Evolutionary conservation across 768 basidiomycete species (phyloP).

Genomic region (Kwoniella newhampshirensis): DNA sequence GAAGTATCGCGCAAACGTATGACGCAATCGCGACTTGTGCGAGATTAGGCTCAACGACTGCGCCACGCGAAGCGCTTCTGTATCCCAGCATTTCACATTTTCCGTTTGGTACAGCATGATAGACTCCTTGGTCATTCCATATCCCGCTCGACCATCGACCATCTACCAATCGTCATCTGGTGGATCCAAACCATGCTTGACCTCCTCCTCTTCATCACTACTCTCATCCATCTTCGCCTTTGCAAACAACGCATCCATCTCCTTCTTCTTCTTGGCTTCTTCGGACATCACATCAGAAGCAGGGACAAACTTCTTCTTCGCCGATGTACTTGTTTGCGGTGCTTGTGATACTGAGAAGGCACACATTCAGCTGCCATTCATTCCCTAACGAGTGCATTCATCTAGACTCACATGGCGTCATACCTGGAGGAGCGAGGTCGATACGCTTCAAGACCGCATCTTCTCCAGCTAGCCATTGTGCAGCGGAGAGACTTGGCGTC

Average conservation of each 20-base stretch:
- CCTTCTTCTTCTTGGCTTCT: slow-evolving; percentile 46
- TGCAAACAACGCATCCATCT: slow-evolving; percentile 52
- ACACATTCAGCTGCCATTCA: background rate
- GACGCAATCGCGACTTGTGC: no score
- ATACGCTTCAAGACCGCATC: slow-evolving; percentile 20
- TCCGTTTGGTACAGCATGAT: no score
- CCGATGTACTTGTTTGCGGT: slow-evolving; percentile 37
- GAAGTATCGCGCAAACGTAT: no score
- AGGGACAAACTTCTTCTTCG: slow-evolving; percentile 38
- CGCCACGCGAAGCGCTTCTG: no score
- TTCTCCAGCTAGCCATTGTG: slow-evolving; percentile 46
- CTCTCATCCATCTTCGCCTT: slow-evolving; percentile 52
- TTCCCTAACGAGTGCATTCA: background rate
- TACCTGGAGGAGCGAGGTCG: slow-evolving; percentile 45
- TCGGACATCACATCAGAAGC: slow-evolving; percentile 47
- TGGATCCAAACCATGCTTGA: slow-evolving; percentile 29
- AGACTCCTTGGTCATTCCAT: no score
- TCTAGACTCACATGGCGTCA: slow-evolving; percentile 46
- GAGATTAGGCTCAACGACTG: no score
- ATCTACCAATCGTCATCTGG: slow-evolving; percentile 49
- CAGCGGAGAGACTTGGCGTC: slow-evolving; percentile 17
- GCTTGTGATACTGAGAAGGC: slow-evolving; percentile 51
- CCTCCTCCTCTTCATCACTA: slow-evolving; percentile 46
- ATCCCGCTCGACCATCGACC: no score
- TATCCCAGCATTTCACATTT: no score